phyloP scores from a whole-genome alignment of 108 stramenopile genomes.

The Epipyxis sp. region DNA sequence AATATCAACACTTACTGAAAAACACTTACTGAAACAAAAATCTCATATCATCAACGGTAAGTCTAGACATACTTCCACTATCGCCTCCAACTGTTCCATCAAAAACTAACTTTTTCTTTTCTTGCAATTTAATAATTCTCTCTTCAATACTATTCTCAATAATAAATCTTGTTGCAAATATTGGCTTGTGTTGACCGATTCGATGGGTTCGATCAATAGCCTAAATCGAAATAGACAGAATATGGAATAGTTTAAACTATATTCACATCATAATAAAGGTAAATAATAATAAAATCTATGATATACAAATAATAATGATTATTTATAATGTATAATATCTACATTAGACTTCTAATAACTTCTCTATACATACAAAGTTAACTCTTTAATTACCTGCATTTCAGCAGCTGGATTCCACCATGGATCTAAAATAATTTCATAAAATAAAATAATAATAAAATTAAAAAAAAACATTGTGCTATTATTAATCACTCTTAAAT shows the following conservation, averaged over 20 bases:
- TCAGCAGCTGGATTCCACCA: conserved; percentile 93
- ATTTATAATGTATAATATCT: too few species aligned
- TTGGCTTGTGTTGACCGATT: conserved; percentile 86
- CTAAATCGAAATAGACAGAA: too few species aligned
- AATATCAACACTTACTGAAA: too few species aligned
- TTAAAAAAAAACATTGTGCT: not conserved
- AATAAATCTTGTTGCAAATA: conserved; percentile 90
- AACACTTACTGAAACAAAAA: conserved; percentile 55
- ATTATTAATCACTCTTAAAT: not conserved
- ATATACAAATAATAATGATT: conserved; percentile 11
- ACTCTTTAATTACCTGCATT: too few species aligned
- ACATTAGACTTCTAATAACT: too few species aligned
- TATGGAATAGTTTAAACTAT: too few species aligned
- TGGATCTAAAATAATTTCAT: conserved; percentile 42
- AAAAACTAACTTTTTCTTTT: conserved; percentile 90
- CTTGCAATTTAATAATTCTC: conserved; percentile 89
- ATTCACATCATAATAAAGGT: conserved; percentile 5
- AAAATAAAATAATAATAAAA: not conserved
- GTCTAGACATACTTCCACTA: conserved; percentile 42
- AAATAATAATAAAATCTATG: too few species aligned
- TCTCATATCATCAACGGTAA: conserved; percentile 59
- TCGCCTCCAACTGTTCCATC: conserved; percentile 82
- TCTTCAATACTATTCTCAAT: conserved; percentile 94
- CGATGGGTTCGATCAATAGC: conserved; percentile 97
- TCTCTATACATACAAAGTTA: too few species aligned